Evolutionary conservation across 306 rosid genomes (phyloP), one percentile per base, ranked within the genome.

Genomic region (Acacia crassicarpa): DNA sequence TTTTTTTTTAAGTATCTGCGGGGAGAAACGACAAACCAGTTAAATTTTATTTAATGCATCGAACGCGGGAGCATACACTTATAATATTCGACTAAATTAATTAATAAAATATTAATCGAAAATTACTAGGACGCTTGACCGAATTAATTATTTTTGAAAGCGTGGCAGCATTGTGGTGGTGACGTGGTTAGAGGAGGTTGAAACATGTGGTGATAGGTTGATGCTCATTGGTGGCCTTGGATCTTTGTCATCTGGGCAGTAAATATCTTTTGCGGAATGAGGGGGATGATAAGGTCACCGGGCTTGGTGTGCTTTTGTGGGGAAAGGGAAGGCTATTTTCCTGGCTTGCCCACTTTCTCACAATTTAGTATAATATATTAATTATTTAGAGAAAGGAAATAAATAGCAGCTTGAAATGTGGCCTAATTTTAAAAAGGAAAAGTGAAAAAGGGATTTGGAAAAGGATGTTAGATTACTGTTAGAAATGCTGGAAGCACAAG

Each of bases 161-260:
- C 87, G 75, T 86, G 92, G 89, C 87, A 77, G 79, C 76, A 73
- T n/a, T 63, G 72, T 46, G 44, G 14, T 12, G 83, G 35, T 13
- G 5, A 91, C 91, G 94, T 92, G 92, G 87, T 85, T 3, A 9
- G 10, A 4, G 4, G 1, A 2, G 1, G 8, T 2, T 1, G 9
- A 2, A 86, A 85, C 94, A 89, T 86, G 93, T 80, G 80, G 67
- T 43, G 74, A 23, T 22, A 3, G 49, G 23, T 1, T 17, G 67
- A 41, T 51, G 86, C 83, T 83, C 77, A 72, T 84, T 83, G 81
- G 78, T 82, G 56, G 86, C 70, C 84, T 85, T 49, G 86, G 86
- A 89, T 89, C 86, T 85, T 85, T 85, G 84, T 68, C 68, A 83
- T 85, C 80, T 78, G 88, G 88, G 53, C 22, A 72, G 79, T 69